Evolutionary conservation across 306 rosid species (phyloP).

Genomic region (Cyclanthera cordifolia): DNA sequence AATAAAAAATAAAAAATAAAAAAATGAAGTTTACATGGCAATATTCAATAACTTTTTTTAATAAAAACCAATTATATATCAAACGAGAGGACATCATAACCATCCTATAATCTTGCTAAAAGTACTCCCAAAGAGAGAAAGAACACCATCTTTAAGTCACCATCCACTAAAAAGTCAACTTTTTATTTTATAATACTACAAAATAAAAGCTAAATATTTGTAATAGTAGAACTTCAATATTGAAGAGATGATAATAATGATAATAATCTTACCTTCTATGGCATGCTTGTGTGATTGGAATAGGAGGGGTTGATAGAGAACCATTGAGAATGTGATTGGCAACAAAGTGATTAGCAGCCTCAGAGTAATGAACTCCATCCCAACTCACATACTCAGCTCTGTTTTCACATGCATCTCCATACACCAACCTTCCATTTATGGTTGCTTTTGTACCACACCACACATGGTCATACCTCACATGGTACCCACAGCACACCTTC

Average conservation of each 20-base stretch:
- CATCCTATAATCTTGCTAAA: background rate
- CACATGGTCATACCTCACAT: slow-evolving; percentile 60
- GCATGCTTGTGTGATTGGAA: slow-evolving; percentile 64
- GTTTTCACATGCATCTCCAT: slow-evolving; percentile 56
- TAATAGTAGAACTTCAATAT: background rate
- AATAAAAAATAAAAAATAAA: too few species aligned
- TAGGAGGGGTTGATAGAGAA: slow-evolving; percentile 44
- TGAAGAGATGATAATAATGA: background rate
- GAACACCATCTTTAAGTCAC: background rate
- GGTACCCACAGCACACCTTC: slow-evolving; percentile 84
- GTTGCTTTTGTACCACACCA: slow-evolving; percentile 61
- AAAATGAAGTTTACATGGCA: too few species aligned
- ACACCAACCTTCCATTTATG: slow-evolving; percentile 46
- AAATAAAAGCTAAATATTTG: background rate
- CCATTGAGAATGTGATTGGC: slow-evolving; percentile 58
- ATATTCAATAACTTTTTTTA: too few species aligned
- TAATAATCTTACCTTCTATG: slow-evolving; percentile 17
- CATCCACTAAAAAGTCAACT: background rate
- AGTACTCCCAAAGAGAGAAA: background rate
- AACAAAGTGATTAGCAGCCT: slow-evolving; percentile 75
- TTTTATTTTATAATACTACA: background rate
- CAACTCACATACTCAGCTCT: slow-evolving; percentile 49
- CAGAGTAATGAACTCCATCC: slow-evolving; percentile 89
- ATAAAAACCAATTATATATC: too few species aligned
- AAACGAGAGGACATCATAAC: background rate